Conservation (phyloP, 345 rosid species). For the Syzygium oleosum region DNA sequence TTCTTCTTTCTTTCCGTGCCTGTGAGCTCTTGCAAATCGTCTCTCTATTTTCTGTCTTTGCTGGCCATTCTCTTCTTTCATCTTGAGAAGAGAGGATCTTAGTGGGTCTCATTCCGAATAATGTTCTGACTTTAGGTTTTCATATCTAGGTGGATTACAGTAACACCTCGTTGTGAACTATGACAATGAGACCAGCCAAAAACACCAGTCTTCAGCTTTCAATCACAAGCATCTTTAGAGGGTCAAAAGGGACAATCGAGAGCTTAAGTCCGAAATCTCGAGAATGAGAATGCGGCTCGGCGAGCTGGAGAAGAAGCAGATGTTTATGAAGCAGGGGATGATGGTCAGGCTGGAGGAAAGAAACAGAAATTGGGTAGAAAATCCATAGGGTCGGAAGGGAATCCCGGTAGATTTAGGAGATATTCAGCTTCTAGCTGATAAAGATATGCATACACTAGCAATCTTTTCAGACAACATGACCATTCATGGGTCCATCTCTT, state of each 20-base stretch:
- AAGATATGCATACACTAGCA: neutral
- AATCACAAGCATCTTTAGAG: no score
- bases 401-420: constrained; percentile 40
- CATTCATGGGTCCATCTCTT: neutral
- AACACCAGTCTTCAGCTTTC: no score
- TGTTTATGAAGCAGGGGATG: constrained; percentile 62
- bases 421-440: constrained; percentile 14
- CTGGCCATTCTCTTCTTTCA: no score
- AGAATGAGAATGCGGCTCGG: constrained; percentile 67
- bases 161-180: no score
- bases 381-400: constrained; percentile 36
- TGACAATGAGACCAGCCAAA: no score
- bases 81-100: no score
- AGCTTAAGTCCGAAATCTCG: constrained; percentile 63
- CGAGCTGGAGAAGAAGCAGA: constrained; percentile 63
- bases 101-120: no score
- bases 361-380: constrained; percentile 46
- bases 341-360: constrained; percentile 35
- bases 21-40: no score
- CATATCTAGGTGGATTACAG: no score
- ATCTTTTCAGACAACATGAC: neutral
- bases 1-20: no score
- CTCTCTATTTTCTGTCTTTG: no score
- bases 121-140: no score
- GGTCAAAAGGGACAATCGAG: constrained; percentile 45